Conservation (phyloP, 1,284 basidiomycete genomes). For the Sanghuangporus baumii region DNA sequence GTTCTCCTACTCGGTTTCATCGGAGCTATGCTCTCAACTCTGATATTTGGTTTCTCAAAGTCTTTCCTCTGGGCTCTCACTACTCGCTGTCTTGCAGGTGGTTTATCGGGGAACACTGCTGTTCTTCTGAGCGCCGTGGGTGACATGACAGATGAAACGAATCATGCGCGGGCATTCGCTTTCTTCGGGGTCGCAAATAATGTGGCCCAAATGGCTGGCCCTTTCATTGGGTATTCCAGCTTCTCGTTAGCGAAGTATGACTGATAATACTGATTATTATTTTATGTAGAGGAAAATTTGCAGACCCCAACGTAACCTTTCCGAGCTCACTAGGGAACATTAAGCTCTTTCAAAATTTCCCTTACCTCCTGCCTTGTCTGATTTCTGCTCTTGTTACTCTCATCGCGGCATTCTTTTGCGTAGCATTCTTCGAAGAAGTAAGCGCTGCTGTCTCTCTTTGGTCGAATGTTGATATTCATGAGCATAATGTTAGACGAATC, state of each 20-base stretch:
- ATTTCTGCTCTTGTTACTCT: conserved; percentile 16
- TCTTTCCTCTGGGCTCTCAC: conserved; percentile 22
- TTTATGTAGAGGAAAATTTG: conserved; percentile 12
- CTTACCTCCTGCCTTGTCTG: conserved; percentile 24
- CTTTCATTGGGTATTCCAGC: conserved; percentile 8
- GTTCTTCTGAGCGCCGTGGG: conserved; percentile 19
- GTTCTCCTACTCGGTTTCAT: conserved; percentile 26
- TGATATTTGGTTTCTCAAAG: conserved; percentile 25
- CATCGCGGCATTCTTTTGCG: conserved; percentile 14
- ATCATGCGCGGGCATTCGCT: conserved; percentile 24
- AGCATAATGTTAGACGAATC: neutral
- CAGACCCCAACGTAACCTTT: conserved; percentile 19
- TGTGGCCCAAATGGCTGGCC: conserved; percentile 20
- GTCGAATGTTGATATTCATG: neutral
- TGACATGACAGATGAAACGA: conserved; percentile 25
- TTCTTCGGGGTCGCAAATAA: conserved; percentile 21
- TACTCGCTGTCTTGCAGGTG: conserved; percentile 23
- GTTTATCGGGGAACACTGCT: conserved; percentile 24
- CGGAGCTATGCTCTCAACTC: conserved; percentile 24
- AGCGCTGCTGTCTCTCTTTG: neutral
- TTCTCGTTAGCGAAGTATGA: conserved; percentile 10
- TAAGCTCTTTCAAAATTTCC: conserved; percentile 21
- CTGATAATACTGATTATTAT: conserved; percentile 14
- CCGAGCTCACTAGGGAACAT: conserved; percentile 18
- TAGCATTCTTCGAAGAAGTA: conserved; percentile 18